Evolutionary conservation across 768 basidiomycete genomes (phyloP), one percentile per base, ranked within the genome.

Genomic region (Mycena olivaceomarginata): DNA sequence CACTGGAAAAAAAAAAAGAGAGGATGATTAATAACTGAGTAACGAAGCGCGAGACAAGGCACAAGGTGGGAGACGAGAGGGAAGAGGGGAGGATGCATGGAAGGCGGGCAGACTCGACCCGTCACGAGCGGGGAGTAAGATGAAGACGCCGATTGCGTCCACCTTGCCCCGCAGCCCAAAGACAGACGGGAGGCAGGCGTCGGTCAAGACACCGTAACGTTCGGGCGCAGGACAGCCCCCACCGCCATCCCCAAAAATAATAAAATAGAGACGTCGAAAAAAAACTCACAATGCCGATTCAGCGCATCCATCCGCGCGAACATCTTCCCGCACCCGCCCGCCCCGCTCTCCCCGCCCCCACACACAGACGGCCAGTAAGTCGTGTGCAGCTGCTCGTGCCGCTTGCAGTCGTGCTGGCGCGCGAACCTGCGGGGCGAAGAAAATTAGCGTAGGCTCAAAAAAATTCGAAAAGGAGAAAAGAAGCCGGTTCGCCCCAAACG

Each of bases 241-340:
- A 31, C 31, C 31, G 31, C 31, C 31, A 31, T n/a, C 31, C 31
- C 31, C 31, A 20, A 22, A 46, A 22, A 40, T 20, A 16, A 60
- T 59, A 69, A 57, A 71, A 31, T 70, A 51, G 53, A 65, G 77
- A 45, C 11, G 11, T 10, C 43, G 1, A 5, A 10, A 56, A 93
- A 31, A 31, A 31, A 4, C 96, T 89, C 85, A 97, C 96, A 85
- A 88, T 99, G 98, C 77, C 98, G 87, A 82, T 98, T 98, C 67
- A 99, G 89, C 56, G 98, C 98, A 85, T 99, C 98, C 92, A 98
- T 94, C 76, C 98, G 86, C 43, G 97, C 97, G 88, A 99, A 99
- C 80, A 94, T 96, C 88, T 97, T 96, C 80, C 92, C 91, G 83
- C 98, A 99, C 59, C 97, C 97, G 11, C 97, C 96, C 31, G 31